Base-by-base conservation (phyloP, 1,284 basidiomycete genomes). In the Ceratobasidium sp. region DNA sequence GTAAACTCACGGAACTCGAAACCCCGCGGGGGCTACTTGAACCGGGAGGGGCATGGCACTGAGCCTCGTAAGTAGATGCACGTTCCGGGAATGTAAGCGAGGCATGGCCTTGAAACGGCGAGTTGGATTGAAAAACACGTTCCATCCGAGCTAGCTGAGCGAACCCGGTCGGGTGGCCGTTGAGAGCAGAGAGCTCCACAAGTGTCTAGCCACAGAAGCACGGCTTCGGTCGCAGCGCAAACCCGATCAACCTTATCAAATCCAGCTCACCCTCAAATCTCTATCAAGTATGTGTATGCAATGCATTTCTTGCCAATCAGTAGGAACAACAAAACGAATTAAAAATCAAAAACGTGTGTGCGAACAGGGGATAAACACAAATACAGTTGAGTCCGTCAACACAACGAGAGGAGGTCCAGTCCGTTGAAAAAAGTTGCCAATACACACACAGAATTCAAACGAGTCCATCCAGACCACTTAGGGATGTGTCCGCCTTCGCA, bases 311-410 rank as follows among this genome's bases (percentile, higher is more conserved):
- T 29, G 53, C 53, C 53, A 56, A 27, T 27, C 53, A 59, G 74
- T 39, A 61, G 56, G 39, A 24, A 49, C n/a, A 39, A 54, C 51
- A 53, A 66, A 59, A 61, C 24, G 51, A 62, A 19, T 22, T 22
- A n/a, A n/a, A n/a, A n/a, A n/a, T n/a, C n/a, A n/a, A n/a, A n/a
- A n/a, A n/a, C 29, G 54, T 62, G 43, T 74, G 43, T 34, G 29
- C 11, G 39, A 37, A 71, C 31, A 41, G 74, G n/a, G 14, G 29
- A 62, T 48, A 49, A 58, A 69, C n/a, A 31, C 34, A 71, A 24
- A 74, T 22, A 22, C 64, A 58, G 29, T 29, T n/a, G 19, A 6
- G 43, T 53, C 51, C 64, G 16, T 53, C 43, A 75, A 74, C 62
- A 31, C 41, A 43, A 74, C 9, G 75, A 66, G n/a, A 58, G 37